phyloP scores from a whole-genome alignment of 805 yeast species.

The Cyberlindnera meyerae region DNA sequence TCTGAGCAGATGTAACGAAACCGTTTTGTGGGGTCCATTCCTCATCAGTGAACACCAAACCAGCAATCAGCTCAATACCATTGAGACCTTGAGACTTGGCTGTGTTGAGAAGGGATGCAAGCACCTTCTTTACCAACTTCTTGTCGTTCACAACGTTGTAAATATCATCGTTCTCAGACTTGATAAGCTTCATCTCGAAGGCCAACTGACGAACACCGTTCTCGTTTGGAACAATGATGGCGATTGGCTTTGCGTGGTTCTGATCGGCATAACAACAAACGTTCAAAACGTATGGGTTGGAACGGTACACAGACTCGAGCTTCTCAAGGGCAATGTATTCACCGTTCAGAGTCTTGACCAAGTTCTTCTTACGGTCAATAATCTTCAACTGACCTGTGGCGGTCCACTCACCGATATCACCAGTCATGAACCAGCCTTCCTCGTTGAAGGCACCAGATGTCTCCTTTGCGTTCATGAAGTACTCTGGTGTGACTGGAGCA shows the following conservation, averaged over 20 bases:
- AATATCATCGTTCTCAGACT: constrained; percentile 41
- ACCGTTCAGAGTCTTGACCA: constrained; percentile 94
- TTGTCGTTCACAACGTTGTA: constrained; percentile 48
- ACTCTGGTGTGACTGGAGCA: constrained; percentile 64
- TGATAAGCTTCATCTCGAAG: constrained; percentile 47
- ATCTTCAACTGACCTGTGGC: constrained; percentile 70
- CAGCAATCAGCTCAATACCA: constrained; percentile 82
- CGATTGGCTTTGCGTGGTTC: constrained; percentile 84
- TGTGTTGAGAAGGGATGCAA: constrained; percentile 58
- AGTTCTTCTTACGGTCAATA: constrained; percentile 92
- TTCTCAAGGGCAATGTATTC: constrained; percentile 97
- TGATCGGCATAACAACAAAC: constrained; percentile 92
- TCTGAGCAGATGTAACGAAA: constrained; percentile 90
- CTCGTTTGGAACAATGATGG: constrained; percentile 81
- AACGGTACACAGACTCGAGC: constrained; percentile 85
- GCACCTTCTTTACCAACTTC: constrained; percentile 50
- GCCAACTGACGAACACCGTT: constrained; percentile 56
- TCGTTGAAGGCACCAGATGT: constrained; percentile 65
- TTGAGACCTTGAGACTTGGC: constrained; percentile 76
- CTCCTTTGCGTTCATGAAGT: constrained; percentile 79
- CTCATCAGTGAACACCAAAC: constrained; percentile 71
- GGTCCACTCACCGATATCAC: constrained; percentile 96
- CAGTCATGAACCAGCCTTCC: constrained; percentile 92
- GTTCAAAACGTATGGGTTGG: constrained; percentile 70
- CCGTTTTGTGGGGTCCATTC: constrained; percentile 99